Percentiles rank a stretch among this genome's conserved stretches.
Evolutionary conservation across 176 grass and related monocot species (phyloP).

Genomic region (Tuctoria greenei): DNA sequence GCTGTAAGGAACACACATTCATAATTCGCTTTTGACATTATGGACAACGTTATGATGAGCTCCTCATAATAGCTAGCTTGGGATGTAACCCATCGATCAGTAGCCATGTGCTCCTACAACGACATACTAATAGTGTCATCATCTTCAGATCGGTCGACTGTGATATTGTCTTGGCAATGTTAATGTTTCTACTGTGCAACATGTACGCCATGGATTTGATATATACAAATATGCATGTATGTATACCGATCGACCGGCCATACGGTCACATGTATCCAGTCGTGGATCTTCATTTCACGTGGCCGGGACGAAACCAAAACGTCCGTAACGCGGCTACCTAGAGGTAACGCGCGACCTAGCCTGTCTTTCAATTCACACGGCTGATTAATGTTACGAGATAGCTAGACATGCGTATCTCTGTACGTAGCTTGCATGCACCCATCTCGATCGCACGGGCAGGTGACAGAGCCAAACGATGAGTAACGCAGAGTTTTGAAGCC

Average conservation of each 20-base stretch:
- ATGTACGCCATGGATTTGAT: slow-evolving; percentile 3
- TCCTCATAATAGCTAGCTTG: background rate
- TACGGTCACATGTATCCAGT: slow-evolving; percentile 7
- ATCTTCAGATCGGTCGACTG: background rate
- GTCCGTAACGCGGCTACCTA: slow-evolving; percentile 33
- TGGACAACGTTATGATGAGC: background rate
- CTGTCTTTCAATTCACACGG: background rate
- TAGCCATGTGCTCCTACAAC: background rate
- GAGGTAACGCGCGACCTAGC: background rate
- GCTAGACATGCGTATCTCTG: background rate
- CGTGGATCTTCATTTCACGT: slow-evolving; percentile 10
- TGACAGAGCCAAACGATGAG: background rate
- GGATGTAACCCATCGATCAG: background rate
- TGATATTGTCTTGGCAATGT: background rate
- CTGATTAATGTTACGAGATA: background rate
- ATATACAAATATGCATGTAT: background rate
- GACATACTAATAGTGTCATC: background rate
- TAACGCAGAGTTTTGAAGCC: background rate
- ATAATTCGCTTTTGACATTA: slow-evolving; percentile 39
- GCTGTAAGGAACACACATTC: slow-evolving; percentile 10
- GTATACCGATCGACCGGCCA: background rate
- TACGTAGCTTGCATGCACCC: background rate
- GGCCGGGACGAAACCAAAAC: background rate
- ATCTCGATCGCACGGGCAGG: background rate
- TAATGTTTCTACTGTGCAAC: slow-evolving; percentile 5